phyloP scores from a whole-genome alignment of 768 basidiomycete genomes.

The Chalciporus chontae region DNA sequence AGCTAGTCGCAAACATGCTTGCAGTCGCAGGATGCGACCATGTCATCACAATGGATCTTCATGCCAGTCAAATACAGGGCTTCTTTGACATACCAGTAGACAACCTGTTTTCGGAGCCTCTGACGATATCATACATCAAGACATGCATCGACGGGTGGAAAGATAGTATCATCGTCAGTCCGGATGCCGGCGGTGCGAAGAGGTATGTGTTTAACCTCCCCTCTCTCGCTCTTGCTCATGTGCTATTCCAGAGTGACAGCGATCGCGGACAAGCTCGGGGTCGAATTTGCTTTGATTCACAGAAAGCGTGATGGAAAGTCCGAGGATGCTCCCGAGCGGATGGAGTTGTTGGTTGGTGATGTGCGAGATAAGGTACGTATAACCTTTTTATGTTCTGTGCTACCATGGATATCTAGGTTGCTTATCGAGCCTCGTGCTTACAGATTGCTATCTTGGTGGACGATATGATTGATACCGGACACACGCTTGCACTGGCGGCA shows the following conservation, averaged over 20 bases:
- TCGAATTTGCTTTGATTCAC: conserved; percentile 96
- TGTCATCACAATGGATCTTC: conserved; percentile 98
- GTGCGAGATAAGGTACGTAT: conserved; percentile 82
- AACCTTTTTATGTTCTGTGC: conserved; percentile 1
- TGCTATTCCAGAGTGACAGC: conserved; percentile 69
- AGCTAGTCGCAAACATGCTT: conserved; percentile 98
- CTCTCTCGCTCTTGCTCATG: background rate
- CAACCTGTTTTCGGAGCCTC: conserved; percentile 93
- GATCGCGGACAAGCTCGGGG: conserved; percentile 91
- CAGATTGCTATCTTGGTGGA: conserved; percentile 94
- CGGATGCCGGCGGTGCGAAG: conserved; percentile 98
- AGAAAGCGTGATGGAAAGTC: conserved; percentile 75
- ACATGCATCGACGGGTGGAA: conserved; percentile 81
- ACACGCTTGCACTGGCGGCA: conserved; percentile 81
- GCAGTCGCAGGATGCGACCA: conserved; percentile 97
- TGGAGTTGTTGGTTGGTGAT: conserved; percentile 94
- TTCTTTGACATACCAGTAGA: conserved; percentile 99
- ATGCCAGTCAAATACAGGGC: conserved; percentile 96
- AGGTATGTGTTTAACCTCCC: conserved; percentile 56
- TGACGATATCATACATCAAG: conserved; percentile 94
- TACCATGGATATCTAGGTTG: background rate
- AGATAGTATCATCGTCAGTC: conserved; percentile 89
- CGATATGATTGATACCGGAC: conserved; percentile 97
- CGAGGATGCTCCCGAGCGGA: conserved; percentile 64
- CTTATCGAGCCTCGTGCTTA: conserved; percentile 1